Evolutionary conservation across 768 basidiomycete genomes (phyloP), one percentile per base, ranked within the genome.

Genomic region (Mycena sanguinolenta): DNA sequence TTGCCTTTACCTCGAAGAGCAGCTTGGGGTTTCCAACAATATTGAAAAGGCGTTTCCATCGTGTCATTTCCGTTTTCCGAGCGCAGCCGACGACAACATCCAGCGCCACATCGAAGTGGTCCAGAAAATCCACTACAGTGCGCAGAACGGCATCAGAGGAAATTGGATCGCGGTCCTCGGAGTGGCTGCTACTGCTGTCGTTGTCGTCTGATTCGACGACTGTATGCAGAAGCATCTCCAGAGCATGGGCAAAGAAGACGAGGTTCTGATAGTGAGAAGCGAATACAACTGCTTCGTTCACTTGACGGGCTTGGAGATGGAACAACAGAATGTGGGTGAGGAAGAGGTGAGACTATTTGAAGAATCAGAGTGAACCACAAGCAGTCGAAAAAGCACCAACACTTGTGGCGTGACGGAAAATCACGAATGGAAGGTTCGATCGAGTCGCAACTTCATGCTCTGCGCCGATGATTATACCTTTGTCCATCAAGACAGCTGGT

Each of bases 51-150:
- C 92, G 88, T 54, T 88, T 88, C 98, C 98, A 99, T 59, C 93
- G 82, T 5, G 94, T 92, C 77, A 97, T 88, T 81, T 99, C 98
- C 8, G 95, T 98, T 83, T 99, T 99, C 62, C 98, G 86, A 23
- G 98, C 97, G 75, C 97, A 98, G 7, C 94, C 92, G 13, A 98
- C 97, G 16, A 99, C 95, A 9, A 99, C 96, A 67, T 98, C 96
- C 65, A 98, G 81, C 8, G 93, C 88, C 61, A 89, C 93, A 70
- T 97, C 94, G 77, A 99, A 99, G 77, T 98, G 91, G 76, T 99
- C 98, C 72, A 99, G 82, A 76, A 99, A 98, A 71, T 95, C 94
- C 70, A 99, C 86, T 12, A 93, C 91, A 2, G 85, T 83, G 0
- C 91, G 86, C 34, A 98, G 81, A 14, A 92, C 81, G 19, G 82